Evolutionary conservation across 805 yeast species (phyloP), one percentile per base, ranked within the genome.

Genomic region (Kluyveromyces dobzhanskii): DNA sequence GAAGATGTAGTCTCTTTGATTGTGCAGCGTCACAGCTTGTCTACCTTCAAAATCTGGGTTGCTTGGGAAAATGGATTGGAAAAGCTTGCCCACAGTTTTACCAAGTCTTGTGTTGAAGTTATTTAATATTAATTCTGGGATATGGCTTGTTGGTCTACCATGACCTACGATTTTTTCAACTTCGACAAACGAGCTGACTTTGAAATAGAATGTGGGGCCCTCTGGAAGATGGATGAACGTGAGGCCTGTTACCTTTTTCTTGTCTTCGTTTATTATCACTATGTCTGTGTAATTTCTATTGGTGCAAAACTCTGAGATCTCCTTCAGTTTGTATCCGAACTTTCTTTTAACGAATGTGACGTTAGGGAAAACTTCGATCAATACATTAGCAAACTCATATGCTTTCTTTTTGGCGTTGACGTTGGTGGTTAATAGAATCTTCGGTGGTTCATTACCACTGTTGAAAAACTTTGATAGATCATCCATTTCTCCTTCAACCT

Each of bases 181-280:
- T 50, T 85, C 83, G 12, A 76, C 74, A 32, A 83, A 70, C 3
- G 95, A 85, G 6, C 86, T 69, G 3, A 92, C 67, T 21, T 92
- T 80, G 54, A 92, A 92, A 64, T 90, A 88, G 57, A 86, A 86
- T 0, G 97, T 83, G 27, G 98, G 98, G 1, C 98, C 98, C 33
- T 74, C 84, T 7, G 98, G 98, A 43, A 92, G 70, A 65, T 92
- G 96, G 41, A 92, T 81, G 54, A 92, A 84, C 1, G 97, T 86
- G 42, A 92, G 64, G 2, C 98, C 98, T 38, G 84, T 88, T 28
- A 92, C 94, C 46, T 72, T 73, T 62, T 90, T 92, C 63, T 88
- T 88, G 64, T 86, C 96, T 62, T 92, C 98, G 59, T 92, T 92
- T 44, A 92, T 76, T 35, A 92, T 87, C 23, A 92, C 67, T 52